These are phyloP conservation scores for Trichoderma asperelloides DNA, from an alignment of 495 filamentous ascomycete species.

Conservation along the genomic window DNA sequence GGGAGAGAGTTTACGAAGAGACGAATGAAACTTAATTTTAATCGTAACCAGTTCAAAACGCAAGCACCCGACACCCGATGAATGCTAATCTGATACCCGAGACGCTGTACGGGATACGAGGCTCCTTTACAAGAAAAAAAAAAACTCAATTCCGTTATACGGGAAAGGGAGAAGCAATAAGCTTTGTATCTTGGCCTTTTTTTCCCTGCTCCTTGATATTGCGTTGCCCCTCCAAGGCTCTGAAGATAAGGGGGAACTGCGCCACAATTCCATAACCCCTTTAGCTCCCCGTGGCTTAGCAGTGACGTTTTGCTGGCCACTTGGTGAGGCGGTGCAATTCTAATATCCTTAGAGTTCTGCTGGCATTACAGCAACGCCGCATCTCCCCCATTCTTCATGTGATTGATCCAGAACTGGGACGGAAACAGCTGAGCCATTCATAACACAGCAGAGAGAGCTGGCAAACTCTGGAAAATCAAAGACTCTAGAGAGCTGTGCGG, in stretches of 20 bases:
- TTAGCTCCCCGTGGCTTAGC: neutral
- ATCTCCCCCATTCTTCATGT: constrained; percentile 2
- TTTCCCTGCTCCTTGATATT: neutral
- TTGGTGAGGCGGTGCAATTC: neutral
- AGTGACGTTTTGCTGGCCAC: neutral
- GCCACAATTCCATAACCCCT: neutral
- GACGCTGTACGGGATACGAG: neutral
- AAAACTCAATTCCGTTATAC: neutral
- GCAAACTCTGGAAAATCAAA: neutral
- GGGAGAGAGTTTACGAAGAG: neutral
- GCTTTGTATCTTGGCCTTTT: neutral
- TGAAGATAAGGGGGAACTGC: neutral
- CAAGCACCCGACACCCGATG: neutral
- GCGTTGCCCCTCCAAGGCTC: neutral
- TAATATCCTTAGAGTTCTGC: neutral
- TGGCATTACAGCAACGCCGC: neutral
- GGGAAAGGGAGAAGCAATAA: neutral
- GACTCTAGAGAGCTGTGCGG: neutral
- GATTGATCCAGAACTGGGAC: neutral
- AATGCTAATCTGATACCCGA: neutral
- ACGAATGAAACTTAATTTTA: neutral
- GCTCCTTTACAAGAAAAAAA: too few relatives aligned
- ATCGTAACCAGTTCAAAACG: neutral
- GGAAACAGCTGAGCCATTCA: neutral
- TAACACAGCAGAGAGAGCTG: neutral